Base-by-base conservation (phyloP, 2,329 filamentous ascomycete species). In the Cercospora janseana region DNA sequence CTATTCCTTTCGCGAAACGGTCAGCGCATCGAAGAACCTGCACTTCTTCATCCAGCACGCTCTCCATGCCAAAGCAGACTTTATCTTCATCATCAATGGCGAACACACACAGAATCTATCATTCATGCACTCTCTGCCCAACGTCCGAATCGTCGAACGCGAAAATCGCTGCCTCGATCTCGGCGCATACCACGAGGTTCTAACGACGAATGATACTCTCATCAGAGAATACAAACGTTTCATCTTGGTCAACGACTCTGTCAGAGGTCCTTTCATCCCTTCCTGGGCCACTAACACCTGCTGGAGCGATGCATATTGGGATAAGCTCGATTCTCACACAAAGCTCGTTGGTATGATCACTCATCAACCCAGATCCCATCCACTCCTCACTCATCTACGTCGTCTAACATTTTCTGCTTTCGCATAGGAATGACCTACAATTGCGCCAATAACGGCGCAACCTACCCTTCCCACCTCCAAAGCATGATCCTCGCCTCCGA, bases 251-350 rank as follows among this genome's bases (percentile, higher is more conserved):
- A 57, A 57, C 15, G 49, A 46, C 9, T 57, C 55, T 9, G 15
- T 57, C 2, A 16, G 55, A 32, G 55, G 55, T 0, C 55, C 55
- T 1, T 55, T 57, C 46, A 38, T 57, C 13, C 55, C 55, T 4
- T 3, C 55, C 2, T 52, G 46, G 41, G 48, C 55, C 9, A 23
- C 32, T 4, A 42, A 51, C 6, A 37, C 28, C 2, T 57, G 55
- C 38, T 57, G 55, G 55, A 57, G 55, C 29, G 55, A 57, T 52
- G 52, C 52, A 4, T 57, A 55, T 18, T 52, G 52, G 55, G 38
- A 53, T 9, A 49, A 46, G 18, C 18, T 57, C 20, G 46, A 55
- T 9, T 27, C 31, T 9, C 18, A 20, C 9, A 55, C 52, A 20
- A 50, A 34, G 26, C 6, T 54, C 1, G 52, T 26, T n/a, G 44